Percentiles rank a stretch among this genome's conserved stretches.
These are phyloP conservation scores for Neurospora sp. DNA, from an alignment of 495 filamentous ascomycete genomes.

Conservation along the genomic window DNA sequence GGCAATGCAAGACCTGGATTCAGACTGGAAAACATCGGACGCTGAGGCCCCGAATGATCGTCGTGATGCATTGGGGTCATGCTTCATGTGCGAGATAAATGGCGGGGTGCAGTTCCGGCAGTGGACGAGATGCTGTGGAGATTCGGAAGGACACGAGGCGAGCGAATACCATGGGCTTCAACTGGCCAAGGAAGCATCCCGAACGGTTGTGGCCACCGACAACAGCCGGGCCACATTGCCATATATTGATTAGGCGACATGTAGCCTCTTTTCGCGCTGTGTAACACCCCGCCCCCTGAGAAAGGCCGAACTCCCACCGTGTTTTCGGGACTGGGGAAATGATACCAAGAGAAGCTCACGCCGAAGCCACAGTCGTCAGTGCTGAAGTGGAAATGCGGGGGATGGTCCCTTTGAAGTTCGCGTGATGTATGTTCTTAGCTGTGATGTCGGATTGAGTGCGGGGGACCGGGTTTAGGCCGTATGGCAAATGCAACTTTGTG, in stretches of 20 bases:
- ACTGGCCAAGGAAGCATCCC: not conserved
- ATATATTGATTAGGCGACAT: conserved; percentile 7
- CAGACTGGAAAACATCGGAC: conserved; percentile 2
- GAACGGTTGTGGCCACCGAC: conserved; percentile 3
- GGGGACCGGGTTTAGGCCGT: not conserved
- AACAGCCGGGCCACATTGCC: conserved; percentile 7
- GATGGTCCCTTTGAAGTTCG: not conserved
- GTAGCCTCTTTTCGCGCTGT: not conserved
- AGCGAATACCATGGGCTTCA: not conserved
- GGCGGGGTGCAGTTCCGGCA: conserved; percentile 1
- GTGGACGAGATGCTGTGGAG: not conserved
- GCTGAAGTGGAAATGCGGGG: not conserved
- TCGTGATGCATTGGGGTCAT: not conserved
- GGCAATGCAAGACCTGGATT: conserved; percentile 1
- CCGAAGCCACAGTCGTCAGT: not conserved
- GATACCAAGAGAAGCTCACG: not conserved
- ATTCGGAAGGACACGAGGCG: not conserved
- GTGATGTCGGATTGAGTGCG: not conserved
- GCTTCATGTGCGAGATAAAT: conserved; percentile 1
- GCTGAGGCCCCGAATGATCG: conserved; percentile 1
- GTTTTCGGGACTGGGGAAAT: not conserved
- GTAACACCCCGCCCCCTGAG: not conserved
- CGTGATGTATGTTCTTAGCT: not conserved
- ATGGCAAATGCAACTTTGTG: not conserved
- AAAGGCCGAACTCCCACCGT: not conserved